Evolutionary conservation across 2,329 filamentous ascomycete species (phyloP).

Genomic region (Thielaviopsis ethacetica): DNA sequence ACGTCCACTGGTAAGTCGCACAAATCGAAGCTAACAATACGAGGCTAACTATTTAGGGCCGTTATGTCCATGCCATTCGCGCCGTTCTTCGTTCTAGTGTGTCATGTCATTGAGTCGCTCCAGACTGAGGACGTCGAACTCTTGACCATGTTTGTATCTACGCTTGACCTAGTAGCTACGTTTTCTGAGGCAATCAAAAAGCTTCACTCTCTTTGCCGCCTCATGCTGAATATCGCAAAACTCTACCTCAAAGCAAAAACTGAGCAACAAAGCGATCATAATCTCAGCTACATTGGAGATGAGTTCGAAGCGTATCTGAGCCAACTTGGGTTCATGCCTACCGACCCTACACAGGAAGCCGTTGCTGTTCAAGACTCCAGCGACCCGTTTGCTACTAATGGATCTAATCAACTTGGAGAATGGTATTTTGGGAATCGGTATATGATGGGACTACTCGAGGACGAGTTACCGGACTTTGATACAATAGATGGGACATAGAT

Average conservation of each 20-base stretch:
- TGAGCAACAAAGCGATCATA: conserved; percentile 28
- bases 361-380: background rate
- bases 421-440: conserved; percentile 52
- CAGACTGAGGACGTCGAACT: conserved; percentile 35
- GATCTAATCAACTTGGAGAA: conserved; percentile 36
- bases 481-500: conserved; percentile 4
- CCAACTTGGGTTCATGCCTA: conserved; percentile 43
- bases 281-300: conserved; percentile 33
- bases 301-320: conserved; percentile 50
- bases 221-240: conserved; percentile 44
- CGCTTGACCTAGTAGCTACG: conserved; percentile 32
- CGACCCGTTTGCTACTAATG: conserved; percentile 9
- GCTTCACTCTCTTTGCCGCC: conserved; percentile 43
- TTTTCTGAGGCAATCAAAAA: conserved; percentile 43
- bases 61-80: conserved; percentile 40
- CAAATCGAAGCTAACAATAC: background rate
- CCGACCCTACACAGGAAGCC: background rate
- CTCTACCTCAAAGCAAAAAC: conserved; percentile 46
- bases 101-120: conserved; percentile 37
- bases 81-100: conserved; percentile 43
- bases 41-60: conserved; percentile 23
- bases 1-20: conserved; percentile 34
- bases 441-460: conserved; percentile 48
- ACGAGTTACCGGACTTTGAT: conserved; percentile 35
- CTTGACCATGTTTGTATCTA: conserved; percentile 39